These are phyloP conservation scores for Kingdonia uniflora DNA, from an alignment of 164 flowering plant species.

Conservation along the genomic window DNA sequence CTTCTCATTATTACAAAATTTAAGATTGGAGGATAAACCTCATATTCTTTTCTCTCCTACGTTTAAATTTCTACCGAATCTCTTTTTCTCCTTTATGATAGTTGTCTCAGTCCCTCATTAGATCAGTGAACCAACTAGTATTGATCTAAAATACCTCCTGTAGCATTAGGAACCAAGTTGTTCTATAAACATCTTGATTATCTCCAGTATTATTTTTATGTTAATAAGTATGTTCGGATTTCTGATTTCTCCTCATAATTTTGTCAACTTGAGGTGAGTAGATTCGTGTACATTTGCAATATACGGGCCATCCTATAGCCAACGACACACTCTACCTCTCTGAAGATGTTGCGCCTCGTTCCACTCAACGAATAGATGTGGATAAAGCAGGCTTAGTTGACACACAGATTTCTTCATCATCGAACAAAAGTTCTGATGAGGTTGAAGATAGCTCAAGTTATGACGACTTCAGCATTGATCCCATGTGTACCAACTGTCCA, in stretches of 20 bases:
- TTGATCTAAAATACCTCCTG: too few species aligned
- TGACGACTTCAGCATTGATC: slow-evolving; percentile 60
- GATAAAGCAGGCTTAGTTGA: slow-evolving; percentile 33
- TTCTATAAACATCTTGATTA: neutral
- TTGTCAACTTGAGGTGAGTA: slow-evolving; percentile 13
- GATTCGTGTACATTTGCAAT: slow-evolving; percentile 87
- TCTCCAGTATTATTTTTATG: neutral
- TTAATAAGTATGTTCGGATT: neutral
- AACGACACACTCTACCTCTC: slow-evolving; percentile 76
- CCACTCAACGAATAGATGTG: slow-evolving; percentile 36
- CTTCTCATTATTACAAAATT: too few species aligned
- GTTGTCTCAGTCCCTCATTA: too few species aligned
- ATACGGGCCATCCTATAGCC: slow-evolving; percentile 83
- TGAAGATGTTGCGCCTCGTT: slow-evolving; percentile 26
- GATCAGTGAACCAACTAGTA: too few species aligned
- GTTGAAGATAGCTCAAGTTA: slow-evolving; percentile 13
- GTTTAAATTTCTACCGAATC: too few species aligned
- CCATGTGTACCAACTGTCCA: slow-evolving; percentile 95
- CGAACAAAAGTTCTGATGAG: slow-evolving; percentile 10
- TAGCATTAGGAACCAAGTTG: too few species aligned
- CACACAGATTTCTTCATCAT: slow-evolving; percentile 10
- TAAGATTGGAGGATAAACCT: too few species aligned
- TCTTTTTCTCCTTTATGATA: too few species aligned
- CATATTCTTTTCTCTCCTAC: too few species aligned
- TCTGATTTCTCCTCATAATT: neutral